phyloP scores from a whole-genome alignment of 805 yeast genomes.

The Starmerella bombicola region DNA sequence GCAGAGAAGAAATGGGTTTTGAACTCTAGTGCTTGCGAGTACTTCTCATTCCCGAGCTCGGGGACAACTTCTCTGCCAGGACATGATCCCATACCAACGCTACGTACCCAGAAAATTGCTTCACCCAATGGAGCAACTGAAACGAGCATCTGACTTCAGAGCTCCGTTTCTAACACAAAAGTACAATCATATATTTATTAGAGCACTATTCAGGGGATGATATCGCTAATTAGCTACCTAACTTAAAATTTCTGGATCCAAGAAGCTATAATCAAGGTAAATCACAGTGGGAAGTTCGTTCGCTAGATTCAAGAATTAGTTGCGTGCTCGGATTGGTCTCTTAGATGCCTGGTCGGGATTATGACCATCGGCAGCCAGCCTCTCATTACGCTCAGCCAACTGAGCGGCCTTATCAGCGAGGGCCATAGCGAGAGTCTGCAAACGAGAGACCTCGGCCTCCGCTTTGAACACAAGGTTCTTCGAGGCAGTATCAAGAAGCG shows the following conservation, averaged over 20 bases:
- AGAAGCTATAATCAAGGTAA: neutral
- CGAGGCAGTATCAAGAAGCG: constrained; percentile 56
- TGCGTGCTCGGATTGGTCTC: constrained; percentile 12
- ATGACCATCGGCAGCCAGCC: constrained; percentile 66
- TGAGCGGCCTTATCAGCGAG: constrained; percentile 70
- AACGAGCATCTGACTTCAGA: too few species aligned
- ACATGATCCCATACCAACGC: too few species aligned
- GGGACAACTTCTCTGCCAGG: too few species aligned
- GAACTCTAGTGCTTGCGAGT: constrained; percentile 1
- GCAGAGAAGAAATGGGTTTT: constrained; percentile 17
- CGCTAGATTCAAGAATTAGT: neutral
- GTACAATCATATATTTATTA: too few species aligned
- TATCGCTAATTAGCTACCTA: neutral
- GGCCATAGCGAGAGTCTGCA: constrained; percentile 77
- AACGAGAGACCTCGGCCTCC: constrained; percentile 67
- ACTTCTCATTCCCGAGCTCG: neutral
- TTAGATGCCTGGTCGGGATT: constrained; percentile 26
- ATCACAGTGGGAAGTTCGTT: neutral
- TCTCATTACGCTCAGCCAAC: constrained; percentile 73
- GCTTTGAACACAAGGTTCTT: constrained; percentile 53
- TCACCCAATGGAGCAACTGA: too few species aligned
- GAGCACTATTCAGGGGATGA: too few species aligned
- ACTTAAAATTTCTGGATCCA: neutral
- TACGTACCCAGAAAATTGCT: too few species aligned
- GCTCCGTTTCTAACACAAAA: too few species aligned